A percentile compares a stretch with the other conserved stretches of the same genome.
phyloP scores from a whole-genome alignment of 169 alveolate genomes.

The Plasmodium fragile region DNA sequence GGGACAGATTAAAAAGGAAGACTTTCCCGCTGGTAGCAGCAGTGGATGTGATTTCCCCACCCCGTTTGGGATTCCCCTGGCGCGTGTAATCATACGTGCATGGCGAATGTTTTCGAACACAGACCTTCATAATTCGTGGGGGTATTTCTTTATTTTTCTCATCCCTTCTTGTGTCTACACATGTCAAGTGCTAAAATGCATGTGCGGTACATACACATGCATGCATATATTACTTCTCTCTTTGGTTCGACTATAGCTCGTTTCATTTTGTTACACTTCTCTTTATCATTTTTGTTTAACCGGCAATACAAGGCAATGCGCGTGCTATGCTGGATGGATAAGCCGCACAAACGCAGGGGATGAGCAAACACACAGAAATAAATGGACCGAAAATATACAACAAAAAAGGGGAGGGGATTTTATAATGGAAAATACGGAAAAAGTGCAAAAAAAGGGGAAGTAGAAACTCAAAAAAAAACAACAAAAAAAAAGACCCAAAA shows the following conservation, averaged over 20 bases:
- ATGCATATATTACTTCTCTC: not conserved
- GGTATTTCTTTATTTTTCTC: not conserved
- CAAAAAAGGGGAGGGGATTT: not conserved
- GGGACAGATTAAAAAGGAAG: not conserved
- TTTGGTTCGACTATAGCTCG: not conserved
- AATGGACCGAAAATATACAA: not conserved
- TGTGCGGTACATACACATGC: not conserved
- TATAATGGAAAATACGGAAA: not conserved
- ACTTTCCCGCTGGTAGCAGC: not conserved
- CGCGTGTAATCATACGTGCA: not conserved
- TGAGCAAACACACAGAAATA: not conserved
- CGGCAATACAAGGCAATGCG: not conserved
- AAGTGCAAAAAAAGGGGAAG: not conserved
- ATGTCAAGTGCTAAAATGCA: not conserved
- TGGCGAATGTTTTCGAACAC: not conserved
- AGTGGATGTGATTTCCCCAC: not conserved
- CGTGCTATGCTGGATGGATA: not conserved
- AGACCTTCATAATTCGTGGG: not conserved
- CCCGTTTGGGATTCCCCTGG: not conserved
- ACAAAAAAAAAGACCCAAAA: not conserved
- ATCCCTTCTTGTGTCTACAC: constrained; percentile 14
- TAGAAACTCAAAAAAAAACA: not conserved
- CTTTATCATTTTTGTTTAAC: not conserved
- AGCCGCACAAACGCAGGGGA: not conserved
- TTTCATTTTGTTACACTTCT: not conserved